Evolutionary conservation across 352 stramenopile species (phyloP).

Genomic region (Phytophthora crassamura): DNA sequence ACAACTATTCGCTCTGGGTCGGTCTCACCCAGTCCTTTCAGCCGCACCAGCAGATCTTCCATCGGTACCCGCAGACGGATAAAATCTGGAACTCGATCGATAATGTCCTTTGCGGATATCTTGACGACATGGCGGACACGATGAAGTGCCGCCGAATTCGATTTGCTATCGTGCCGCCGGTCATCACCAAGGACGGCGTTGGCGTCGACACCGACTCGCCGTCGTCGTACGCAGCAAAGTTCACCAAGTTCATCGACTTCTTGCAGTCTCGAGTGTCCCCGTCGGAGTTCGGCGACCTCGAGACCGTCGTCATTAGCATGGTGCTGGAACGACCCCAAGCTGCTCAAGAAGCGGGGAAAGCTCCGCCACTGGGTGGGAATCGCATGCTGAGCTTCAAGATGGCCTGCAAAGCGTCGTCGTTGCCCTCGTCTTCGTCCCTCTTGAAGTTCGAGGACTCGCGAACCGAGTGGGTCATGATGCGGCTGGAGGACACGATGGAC

Average conservation of each 20-base stretch:
- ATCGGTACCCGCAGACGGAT: constrained; percentile 71
- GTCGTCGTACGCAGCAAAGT: constrained; percentile 51
- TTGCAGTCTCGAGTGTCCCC: constrained; percentile 63
- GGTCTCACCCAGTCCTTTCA: constrained; percentile 71
- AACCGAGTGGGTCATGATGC: constrained; percentile 80
- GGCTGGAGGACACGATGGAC: constrained; percentile 68
- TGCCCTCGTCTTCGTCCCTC: constrained; percentile 20
- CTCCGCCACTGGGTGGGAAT: constrained; percentile 20
- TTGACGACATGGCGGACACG: constrained; percentile 74
- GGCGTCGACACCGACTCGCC: constrained; percentile 11
- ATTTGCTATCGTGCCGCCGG: constrained; percentile 67
- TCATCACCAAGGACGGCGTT: constrained; percentile 8
- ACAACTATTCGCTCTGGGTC: constrained; percentile 81
- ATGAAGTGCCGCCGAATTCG: constrained; percentile 79
- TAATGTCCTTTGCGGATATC: constrained; percentile 78
- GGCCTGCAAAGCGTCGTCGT: constrained; percentile 35
- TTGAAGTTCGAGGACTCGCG: constrained; percentile 51
- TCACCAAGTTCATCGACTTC: constrained; percentile 72
- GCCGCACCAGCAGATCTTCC: constrained; percentile 74
- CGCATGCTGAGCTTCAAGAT: constrained; percentile 63
- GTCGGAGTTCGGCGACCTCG: constrained; percentile 54
- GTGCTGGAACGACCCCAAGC: constrained; percentile 33
- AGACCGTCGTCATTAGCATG: constrained; percentile 58
- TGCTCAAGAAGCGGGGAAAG: constrained; percentile 1
- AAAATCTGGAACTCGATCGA: constrained; percentile 85